Conservation (phyloP, 163 green algal genomes). For the Scenedesmus sp. region DNA sequence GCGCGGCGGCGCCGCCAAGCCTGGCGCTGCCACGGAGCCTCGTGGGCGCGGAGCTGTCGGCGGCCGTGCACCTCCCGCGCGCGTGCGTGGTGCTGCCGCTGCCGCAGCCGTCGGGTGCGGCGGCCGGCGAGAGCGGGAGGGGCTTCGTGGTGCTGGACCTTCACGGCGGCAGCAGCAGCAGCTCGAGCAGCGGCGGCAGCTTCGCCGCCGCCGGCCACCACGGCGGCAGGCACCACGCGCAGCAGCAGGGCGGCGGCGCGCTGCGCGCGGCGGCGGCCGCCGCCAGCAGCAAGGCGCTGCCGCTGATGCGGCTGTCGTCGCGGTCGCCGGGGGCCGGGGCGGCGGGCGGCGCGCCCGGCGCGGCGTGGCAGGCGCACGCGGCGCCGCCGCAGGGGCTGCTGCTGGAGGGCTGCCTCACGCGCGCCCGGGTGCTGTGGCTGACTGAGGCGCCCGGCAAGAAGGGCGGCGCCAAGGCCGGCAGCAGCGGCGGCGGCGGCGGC, state of each 20-base stretch:
- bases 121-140: slow-evolving; percentile 18
- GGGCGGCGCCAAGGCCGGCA: neutral
- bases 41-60: slow-evolving; percentile 3
- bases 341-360: too few relatives aligned
- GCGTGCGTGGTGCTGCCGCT: slow-evolving; percentile 40
- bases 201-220: neutral
- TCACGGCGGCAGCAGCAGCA: slow-evolving; percentile 26
- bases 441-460: neutral
- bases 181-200: slow-evolving; percentile 1
- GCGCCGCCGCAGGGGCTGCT: slow-evolving; percentile 18
- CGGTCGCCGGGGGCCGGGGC: too few relatives aligned
- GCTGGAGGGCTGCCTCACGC: slow-evolving; percentile 2
- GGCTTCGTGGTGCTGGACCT: slow-evolving; percentile 32
- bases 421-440: neutral
- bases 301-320: slow-evolving; percentile 1
- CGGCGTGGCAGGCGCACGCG: neutral
- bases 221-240: neutral
- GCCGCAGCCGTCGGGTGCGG: neutral
- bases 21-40: neutral
- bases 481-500: neutral
- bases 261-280: slow-evolving; percentile 4
- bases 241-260: neutral
- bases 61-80: slow-evolving; percentile 6
- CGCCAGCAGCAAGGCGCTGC: slow-evolving; percentile 14
- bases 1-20: too few relatives aligned